Evolutionary conservation across 2,329 filamentous ascomycete species (phyloP), one percentile per base, ranked within the genome.

Genomic region (Rhinocladiella similis): DNA sequence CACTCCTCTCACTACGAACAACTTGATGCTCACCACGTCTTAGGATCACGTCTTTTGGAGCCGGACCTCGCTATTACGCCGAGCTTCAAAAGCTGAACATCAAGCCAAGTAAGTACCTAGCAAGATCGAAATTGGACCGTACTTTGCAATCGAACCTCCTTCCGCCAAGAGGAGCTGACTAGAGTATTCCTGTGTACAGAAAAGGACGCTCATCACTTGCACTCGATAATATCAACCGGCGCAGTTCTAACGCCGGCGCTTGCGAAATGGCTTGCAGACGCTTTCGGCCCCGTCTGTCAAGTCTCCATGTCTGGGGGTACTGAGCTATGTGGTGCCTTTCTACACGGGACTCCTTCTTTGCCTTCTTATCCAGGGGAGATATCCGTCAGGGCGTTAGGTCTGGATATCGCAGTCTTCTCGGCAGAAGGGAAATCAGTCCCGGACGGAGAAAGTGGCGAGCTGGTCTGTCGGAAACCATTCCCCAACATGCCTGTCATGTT

Each of bases 1-100:
- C 18, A 9, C n/a, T n/a, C n/a, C 18, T 13, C 56, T 74, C 90
- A 12, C 73, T 85, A 18, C 80, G 77, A 33, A 9, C 41, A 46
- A 33, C 53, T 56, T 5, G 20, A 47, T 13, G 42, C 16, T 75
- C 85, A 60, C 82, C 88, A 66, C 75, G 73, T 50, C 87, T 88
- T 1, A 91, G 89, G 82, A 85, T 47, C n/a, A 58, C 53, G 19
- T 47, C 47, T 63, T 75, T 93, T 6, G 90, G 90, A 1, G 86
- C 85, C 5, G 90, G 87, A 48, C 90, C 90, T 0, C 80, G 89
- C 3, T 94, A 88, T 80, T 77, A 94, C 66, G 81, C 85, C 49
- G 89, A 92, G 67, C 70, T 94, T 6, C 81, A 85, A 58, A 89
- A 86, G 63, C 78, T 80, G 16, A 76, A 77, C 0, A 79, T 91